Percentiles rank a stretch among this genome's conserved stretches.
phyloP scores from a whole-genome alignment of 805 yeast genomes.

The Candida takata region DNA sequence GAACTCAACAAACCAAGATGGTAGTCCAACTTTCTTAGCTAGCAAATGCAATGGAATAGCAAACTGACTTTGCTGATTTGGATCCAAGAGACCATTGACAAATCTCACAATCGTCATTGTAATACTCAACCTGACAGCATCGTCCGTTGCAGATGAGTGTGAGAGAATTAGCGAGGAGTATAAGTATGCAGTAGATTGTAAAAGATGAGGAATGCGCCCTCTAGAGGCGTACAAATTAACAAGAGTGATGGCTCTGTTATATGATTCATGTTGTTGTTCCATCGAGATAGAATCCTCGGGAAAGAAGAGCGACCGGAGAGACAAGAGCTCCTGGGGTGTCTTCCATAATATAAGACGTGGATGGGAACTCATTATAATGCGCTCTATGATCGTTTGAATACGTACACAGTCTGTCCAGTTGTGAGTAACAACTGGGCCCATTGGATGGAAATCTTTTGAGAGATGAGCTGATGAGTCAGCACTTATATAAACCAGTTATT shows the following conservation, averaged over 20 bases:
- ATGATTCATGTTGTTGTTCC: not conserved
- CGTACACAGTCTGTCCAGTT: too few species aligned
- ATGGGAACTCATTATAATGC: conserved; percentile 3
- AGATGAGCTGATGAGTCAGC: too few species aligned
- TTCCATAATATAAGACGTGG: conserved; percentile 6
- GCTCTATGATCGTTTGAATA: too few species aligned
- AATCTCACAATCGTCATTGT: conserved; percentile 73
- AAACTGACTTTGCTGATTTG: conserved; percentile 67
- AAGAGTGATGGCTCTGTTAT: conserved; percentile 8
- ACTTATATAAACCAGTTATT: too few species aligned
- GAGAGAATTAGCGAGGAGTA: conserved; percentile 7
- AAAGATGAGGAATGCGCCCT: conserved; percentile 13
- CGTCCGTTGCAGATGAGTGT: not conserved
- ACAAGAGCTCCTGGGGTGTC: conserved; percentile 8
- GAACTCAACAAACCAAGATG: conserved; percentile 79
- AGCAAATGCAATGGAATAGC: conserved; percentile 75
- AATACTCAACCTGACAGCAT: conserved; percentile 4
- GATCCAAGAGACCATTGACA: conserved; percentile 88
- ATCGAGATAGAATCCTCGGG: conserved; percentile 1
- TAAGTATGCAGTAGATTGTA: conserved; percentile 15
- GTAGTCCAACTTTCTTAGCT: conserved; percentile 63
- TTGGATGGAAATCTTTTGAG: too few species aligned
- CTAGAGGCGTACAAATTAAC: conserved; percentile 14
- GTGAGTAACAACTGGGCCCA: too few species aligned
- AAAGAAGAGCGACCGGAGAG: conserved; percentile 12